These are phyloP conservation scores for Pseudogymnoascus pannorum DNA, from an alignment of 2,329 filamentous ascomycete genomes.

Conservation along the genomic window DNA sequence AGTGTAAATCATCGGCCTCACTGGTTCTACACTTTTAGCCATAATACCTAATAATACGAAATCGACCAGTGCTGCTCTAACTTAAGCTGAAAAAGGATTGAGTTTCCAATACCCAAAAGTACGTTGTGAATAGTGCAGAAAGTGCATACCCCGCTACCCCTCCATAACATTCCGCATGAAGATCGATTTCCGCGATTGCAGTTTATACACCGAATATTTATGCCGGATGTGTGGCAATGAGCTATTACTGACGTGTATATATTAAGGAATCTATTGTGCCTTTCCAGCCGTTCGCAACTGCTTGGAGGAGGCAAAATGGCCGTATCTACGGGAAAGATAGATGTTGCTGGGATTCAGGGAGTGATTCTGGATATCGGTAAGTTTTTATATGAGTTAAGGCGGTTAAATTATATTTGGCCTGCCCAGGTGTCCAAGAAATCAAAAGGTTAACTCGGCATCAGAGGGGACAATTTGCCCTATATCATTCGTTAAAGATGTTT, in stretches of 20 bases:
- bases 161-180: neutral
- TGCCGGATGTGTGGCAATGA: neutral
- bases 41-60: slow-evolving; percentile 1
- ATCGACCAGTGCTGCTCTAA: neutral
- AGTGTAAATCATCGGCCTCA: neutral
- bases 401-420: slow-evolving; percentile 8
- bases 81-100: neutral
- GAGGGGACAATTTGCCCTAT: slow-evolving; percentile 80
- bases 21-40: neutral
- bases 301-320: neutral
- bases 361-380: slow-evolving; percentile 28
- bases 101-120: neutral
- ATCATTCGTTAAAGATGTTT: slow-evolving; percentile 74
- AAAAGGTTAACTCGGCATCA: slow-evolving; percentile 29
- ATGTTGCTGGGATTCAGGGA: neutral
- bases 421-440: neutral
- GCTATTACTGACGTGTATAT: neutral
- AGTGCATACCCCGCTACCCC: neutral
- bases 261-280: neutral
- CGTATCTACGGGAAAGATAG: neutral
- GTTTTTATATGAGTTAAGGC: neutral
- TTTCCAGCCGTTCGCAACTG: neutral
- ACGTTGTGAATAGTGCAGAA: neutral
- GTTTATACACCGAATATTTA: neutral
- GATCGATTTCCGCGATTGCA: neutral